phyloP scores from a whole-genome alignment of 192 early-diverging fungal species.

The Lobulomyces angularis region DNA sequence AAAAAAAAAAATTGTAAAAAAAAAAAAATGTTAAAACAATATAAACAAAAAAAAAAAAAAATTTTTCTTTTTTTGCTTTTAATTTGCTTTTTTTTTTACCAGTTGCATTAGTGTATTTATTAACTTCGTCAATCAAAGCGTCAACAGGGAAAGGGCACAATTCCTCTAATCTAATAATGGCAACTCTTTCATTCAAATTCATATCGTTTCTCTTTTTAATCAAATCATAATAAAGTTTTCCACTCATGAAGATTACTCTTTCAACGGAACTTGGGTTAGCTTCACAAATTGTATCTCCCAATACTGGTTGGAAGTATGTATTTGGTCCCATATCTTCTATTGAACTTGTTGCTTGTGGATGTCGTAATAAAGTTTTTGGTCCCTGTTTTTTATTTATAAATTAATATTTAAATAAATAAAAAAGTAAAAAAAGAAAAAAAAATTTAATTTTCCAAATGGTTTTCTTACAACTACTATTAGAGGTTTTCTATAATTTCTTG shows the following conservation, averaged over 20 bases:
- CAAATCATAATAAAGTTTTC: constrained; percentile 90
- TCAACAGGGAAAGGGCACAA: constrained; percentile 77
- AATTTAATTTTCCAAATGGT: too few species aligned
- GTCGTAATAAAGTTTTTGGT: constrained; percentile 37
- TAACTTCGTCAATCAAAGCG: constrained; percentile 1
- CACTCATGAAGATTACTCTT: constrained; percentile 75
- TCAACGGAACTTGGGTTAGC: constrained; percentile 28
- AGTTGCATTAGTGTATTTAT: constrained; percentile 3
- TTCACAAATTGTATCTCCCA: constrained; percentile 46
- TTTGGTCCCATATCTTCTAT: constrained; percentile 75
- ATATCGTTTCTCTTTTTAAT: constrained; percentile 59
- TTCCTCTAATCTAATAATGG: constrained; percentile 83
- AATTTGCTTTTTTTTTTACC: too few species aligned
- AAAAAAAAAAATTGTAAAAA: constrained; percentile 3
- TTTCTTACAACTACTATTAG: constrained; percentile 73
- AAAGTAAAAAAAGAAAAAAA: too few species aligned
- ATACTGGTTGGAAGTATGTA: constrained; percentile 72
- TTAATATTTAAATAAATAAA: too few species aligned
- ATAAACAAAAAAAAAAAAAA: too few species aligned
- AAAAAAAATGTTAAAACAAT: too few species aligned
- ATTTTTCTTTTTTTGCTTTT: too few species aligned
- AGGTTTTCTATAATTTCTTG: constrained; percentile 84
- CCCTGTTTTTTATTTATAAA: too few species aligned
- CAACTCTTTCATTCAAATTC: constrained; percentile 42
- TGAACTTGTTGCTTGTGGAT: constrained; percentile 46